Evolutionary conservation across 2,329 filamentous ascomycete genomes (phyloP), one percentile per base, ranked within the genome.

Genomic region (Colletotrichum graminicola): DNA sequence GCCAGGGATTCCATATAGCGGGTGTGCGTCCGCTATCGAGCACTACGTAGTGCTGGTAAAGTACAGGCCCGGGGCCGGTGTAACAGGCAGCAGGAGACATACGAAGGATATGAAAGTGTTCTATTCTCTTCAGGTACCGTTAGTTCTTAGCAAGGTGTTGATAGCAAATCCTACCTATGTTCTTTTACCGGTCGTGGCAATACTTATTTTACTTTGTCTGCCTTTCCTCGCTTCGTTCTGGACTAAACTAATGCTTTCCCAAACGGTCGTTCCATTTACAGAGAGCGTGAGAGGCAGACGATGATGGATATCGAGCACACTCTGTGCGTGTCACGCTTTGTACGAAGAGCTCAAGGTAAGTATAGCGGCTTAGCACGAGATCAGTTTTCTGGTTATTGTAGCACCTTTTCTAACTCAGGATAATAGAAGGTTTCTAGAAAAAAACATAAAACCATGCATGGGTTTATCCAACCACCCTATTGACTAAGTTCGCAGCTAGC

Each of bases 371-470:
- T 6, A 16, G 16, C 6, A 21, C 41, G 5, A 21, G 16, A 43
- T 21, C 5, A 43, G 41, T 2, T 12, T 7, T 12, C 32, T 23
- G 21, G n/a, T 12, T 8, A 4, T 14, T 23, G 11, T 8, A 32
- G 10, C 32, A 1, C 7, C 18, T 1, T 36, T n/a, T 1, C 2
- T 7, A 5, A 41, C 39, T 5, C 2, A 4, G 6, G 1, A 18
- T 8, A 4, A 21, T 43, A 21, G 39, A 41, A 41, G 41, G 41
- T 43, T 43, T 43, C 41, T 43, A 43, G 41, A 43, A 43, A 18
- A 41, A 18, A 41, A 41, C 0, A 16, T 3, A 41, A 41, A 18
- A 18, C 39, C 36, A 39, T 39, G 11, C 36, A 39, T 39, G 11
- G 36, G 12, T 11, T 12, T 39, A 39, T 39, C 36, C 12, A 39